These are phyloP conservation scores for Chlamydomonas sp. DNA, from an alignment of 139 green algal species.

Conservation along the genomic window DNA sequence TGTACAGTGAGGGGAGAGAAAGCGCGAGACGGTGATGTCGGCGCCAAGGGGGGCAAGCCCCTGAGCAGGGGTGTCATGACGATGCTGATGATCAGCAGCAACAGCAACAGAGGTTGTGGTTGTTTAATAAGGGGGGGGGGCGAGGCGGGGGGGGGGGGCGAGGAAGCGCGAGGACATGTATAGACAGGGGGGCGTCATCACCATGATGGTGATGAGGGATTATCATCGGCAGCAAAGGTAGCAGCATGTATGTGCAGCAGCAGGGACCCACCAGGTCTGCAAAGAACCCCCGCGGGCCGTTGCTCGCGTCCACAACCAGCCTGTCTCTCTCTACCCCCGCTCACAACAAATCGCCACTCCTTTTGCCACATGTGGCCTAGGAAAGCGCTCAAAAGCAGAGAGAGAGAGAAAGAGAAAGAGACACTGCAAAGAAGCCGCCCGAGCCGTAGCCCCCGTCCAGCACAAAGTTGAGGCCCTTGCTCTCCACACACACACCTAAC, in stretches of 20 bases:
- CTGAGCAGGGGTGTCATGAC: conserved; percentile 19
- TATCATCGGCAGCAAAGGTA: conserved; percentile 54
- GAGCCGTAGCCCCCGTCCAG: conserved; percentile 64
- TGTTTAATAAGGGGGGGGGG: no score
- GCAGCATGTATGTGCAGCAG: no score
- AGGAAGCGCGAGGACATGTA: conserved; percentile 83
- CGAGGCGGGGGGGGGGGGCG: conserved; percentile 80
- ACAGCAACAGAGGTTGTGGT: no score
- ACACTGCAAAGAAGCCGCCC: conserved; percentile 80
- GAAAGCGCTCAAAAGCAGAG: no score
- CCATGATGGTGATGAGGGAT: neutral
- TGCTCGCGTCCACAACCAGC: conserved; percentile 73
- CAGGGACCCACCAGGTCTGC: conserved; percentile 31
- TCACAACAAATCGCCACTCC: no score
- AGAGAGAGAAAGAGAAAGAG: no score
- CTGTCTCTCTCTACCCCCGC: conserved; percentile 21
- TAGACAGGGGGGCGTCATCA: neutral
- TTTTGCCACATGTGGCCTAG: no score
- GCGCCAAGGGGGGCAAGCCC: conserved; percentile 85
- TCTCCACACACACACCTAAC: no score
- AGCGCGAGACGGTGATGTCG: conserved; percentile 74
- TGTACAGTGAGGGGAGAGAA: conserved; percentile 85
- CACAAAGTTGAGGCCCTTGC: neutral
- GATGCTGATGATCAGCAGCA: no score
- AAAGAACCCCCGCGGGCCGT: conserved; percentile 85